phyloP scores from a whole-genome alignment of 306 rosid genomes.

The Senna tora region DNA sequence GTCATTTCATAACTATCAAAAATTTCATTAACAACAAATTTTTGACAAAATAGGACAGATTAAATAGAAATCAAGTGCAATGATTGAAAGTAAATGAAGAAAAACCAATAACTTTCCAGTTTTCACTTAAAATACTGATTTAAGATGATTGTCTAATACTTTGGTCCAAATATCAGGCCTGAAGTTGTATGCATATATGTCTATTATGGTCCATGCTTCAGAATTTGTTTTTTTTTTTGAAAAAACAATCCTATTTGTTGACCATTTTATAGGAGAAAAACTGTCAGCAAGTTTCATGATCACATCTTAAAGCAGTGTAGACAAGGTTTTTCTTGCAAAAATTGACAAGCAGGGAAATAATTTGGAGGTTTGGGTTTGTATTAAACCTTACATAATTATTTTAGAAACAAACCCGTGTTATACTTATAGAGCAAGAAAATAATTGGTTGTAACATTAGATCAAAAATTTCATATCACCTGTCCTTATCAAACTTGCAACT shows the following conservation, averaged over 20 bases:
- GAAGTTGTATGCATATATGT: background rate
- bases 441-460: conserved; percentile 20
- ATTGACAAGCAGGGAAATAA: no score
- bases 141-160: background rate
- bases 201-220: background rate
- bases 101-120: conserved; percentile 11
- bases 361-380: background rate
- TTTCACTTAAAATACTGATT: conserved; percentile 17
- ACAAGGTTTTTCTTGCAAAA: background rate
- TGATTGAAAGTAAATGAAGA: conserved; percentile 16
- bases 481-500: conserved; percentile 89
- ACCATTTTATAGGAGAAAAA: background rate
- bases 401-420: conserved; percentile 4
- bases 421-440: background rate
- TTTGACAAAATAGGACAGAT: conserved; percentile 5
- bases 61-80: conserved; percentile 12
- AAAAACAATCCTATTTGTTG: background rate
- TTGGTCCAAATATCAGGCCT: background rate
- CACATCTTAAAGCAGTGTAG: background rate
- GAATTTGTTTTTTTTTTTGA: no score
- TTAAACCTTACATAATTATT: background rate
- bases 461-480: conserved; percentile 61
- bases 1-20: conserved; percentile 49
- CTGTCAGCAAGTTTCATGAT: background rate
- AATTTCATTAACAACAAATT: conserved; percentile 34